Evolutionary conservation across 1,284 basidiomycete genomes (phyloP), one percentile per base, ranked within the genome.

Genomic region (Ganoderma sp.): DNA sequence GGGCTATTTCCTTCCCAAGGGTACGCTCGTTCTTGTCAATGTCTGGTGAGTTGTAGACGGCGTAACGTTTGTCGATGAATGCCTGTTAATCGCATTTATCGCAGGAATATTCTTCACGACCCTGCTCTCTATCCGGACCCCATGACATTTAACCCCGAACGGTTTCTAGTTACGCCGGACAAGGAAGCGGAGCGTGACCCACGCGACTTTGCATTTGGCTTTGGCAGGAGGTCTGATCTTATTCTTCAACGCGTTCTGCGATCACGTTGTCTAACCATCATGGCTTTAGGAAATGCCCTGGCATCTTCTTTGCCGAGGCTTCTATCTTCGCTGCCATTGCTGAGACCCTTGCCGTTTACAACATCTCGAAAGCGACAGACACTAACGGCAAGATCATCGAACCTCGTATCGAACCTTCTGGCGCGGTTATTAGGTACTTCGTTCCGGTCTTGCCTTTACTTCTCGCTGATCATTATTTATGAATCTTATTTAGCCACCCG

Each of bases 21-120:
- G 74, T 14, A 74, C 75, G 0, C 66, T 73, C 12, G 70, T 79
- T 48, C 68, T 79, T 19, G 67, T 73, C 32, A 77, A 78, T 63
- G 63, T 74, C 28, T 76, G 73, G 76, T 73, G 34, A 25, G 69
- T 41, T 15, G 1, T 22, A 12, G 56, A 12, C 22, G 17, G 1
- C 58, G 25, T 39, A 10, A 3, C 34, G 22, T 37, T 17, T 48
- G 41, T 61, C 42, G 14, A 28, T 22, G 12, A 34, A 17, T 17
- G 17, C 14, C 3, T 10, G 14, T 8, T 34, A 12, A 58, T 3
- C 9, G 12, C 19, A 19, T 3, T 22, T 39, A 19, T 17, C 10
- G 19, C 32, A 80, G 77, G 77, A 73, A 73, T 60, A 74, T 79
- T 52, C 68, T 78, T 42, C 78, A 78, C 62, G 77, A 80, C 68